Conservation (phyloP, 2,329 filamentous ascomycete genomes). For the Cladorrhinum sp. region DNA sequence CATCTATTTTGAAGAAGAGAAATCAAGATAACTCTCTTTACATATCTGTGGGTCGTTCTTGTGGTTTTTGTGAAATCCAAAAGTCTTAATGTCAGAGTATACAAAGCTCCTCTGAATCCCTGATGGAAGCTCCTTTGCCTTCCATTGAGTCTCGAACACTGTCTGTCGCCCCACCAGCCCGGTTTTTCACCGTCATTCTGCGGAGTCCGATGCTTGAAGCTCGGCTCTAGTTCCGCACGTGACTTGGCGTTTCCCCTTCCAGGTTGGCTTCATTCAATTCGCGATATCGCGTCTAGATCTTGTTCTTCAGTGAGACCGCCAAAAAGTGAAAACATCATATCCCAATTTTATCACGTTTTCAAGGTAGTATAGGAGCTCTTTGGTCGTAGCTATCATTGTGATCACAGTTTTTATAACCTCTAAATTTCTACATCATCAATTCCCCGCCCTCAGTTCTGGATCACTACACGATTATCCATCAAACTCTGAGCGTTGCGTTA, state of each 20-base stretch:
- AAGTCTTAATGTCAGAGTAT: too few species aligned
- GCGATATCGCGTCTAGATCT: not conserved
- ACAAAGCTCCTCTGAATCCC: too few species aligned
- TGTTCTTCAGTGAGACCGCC: not conserved
- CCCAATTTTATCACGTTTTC: too few species aligned
- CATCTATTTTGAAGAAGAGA: too few species aligned
- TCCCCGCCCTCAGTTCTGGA: not conserved
- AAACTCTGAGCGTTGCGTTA: too few species aligned
- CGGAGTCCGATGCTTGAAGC: not conserved
- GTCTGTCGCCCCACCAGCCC: not conserved
- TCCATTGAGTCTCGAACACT: not conserved
- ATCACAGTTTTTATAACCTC: too few species aligned
- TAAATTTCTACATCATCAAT: not conserved
- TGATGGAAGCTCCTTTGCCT: not conserved
- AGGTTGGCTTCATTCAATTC: not conserved
- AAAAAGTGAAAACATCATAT: too few species aligned
- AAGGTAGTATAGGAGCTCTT: not conserved
- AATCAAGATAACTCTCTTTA: too few species aligned
- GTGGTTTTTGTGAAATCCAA: too few species aligned
- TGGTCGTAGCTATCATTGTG: too few species aligned
- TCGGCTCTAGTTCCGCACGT: conserved; percentile 26
- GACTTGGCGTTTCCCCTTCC: conserved; percentile 20
- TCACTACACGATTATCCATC: too few species aligned
- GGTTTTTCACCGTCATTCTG: not conserved
- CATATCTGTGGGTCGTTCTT: too few species aligned